These are phyloP conservation scores for Cucurbitaria berberidis DNA, from an alignment of 2,329 filamentous ascomycete species.

Conservation along the genomic window DNA sequence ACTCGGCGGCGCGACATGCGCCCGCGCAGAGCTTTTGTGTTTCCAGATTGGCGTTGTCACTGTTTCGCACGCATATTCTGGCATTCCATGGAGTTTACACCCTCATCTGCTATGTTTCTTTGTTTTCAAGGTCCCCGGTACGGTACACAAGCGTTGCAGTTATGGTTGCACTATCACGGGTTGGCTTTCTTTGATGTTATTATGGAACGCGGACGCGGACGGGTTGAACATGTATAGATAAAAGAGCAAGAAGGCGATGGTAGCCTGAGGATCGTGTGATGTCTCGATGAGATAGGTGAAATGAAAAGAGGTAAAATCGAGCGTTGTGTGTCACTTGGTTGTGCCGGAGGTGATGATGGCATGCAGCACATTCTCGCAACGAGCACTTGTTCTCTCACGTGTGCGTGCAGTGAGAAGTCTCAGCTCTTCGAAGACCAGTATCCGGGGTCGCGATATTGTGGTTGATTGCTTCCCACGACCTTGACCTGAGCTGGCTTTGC, in stretches of 20 bases:
- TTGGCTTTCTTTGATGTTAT: conserved; percentile 19
- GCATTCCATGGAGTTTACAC: conserved; percentile 26
- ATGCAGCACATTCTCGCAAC: no score
- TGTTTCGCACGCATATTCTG: conserved; percentile 7
- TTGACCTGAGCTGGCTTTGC: conserved; percentile 22
- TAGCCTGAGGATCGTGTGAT: conserved; percentile 1
- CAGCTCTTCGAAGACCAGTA: conserved; percentile 3
- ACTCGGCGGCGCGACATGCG: background rate
- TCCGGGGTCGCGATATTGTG: conserved; percentile 2
- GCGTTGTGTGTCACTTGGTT: no score
- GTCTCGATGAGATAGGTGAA: conserved; percentile 9
- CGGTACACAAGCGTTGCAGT: conserved; percentile 18
- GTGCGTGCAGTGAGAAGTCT: no score
- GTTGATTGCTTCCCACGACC: background rate
- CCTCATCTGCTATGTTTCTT: conserved; percentile 7
- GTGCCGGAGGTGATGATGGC: no score
- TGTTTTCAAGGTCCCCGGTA: conserved; percentile 4
- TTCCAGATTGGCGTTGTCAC: background rate
- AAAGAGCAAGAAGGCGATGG: conserved; percentile 4
- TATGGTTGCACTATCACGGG: conserved; percentile 12
- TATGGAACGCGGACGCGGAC: conserved; percentile 3
- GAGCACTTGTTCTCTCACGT: no score
- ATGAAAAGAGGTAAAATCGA: conserved; percentile 10
- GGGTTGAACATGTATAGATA: conserved; percentile 15
- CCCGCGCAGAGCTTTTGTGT: background rate